Percentiles rank a stretch among this genome's conserved stretches.
Evolutionary conservation across 108 stramenopile genomes (phyloP).

Genomic region (Stephanodiscus triporus): DNA sequence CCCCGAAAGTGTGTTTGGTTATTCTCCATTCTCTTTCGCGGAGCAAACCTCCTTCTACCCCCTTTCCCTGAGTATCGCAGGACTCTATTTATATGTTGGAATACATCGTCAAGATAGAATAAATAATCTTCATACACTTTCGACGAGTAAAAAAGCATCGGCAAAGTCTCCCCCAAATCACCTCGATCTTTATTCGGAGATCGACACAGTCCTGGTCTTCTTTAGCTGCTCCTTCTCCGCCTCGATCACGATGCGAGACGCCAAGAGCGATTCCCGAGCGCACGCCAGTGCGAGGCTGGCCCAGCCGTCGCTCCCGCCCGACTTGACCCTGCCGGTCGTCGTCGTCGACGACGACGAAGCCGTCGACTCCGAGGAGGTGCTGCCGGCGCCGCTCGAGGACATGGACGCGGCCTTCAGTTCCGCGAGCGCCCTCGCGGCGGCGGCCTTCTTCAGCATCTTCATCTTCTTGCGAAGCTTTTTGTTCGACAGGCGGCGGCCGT

Average conservation of each 20-base stretch:
- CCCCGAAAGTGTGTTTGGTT: too few species aligned
- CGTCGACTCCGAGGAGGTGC: not conserved
- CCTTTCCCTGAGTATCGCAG: too few species aligned
- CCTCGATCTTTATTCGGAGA: not conserved
- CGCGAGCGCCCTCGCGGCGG: conserved; percentile 46
- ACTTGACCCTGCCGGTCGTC: not conserved
- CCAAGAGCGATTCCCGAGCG: not conserved
- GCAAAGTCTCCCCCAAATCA: too few species aligned
- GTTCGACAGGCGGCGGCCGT: conserved; percentile 64
- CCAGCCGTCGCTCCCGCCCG: not conserved
- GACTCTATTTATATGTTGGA: too few species aligned
- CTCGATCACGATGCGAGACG: not conserved
- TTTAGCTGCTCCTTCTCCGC: not conserved
- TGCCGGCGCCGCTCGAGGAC: not conserved
- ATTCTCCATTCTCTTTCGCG: too few species aligned
- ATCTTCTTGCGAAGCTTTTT: conserved; percentile 71
- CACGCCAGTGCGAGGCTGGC: not conserved
- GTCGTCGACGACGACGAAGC: not conserved
- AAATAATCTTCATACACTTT: too few species aligned
- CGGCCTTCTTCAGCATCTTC: conserved; percentile 76
- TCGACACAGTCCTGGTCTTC: not conserved
- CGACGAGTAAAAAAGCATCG: too few species aligned
- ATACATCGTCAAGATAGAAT: too few species aligned
- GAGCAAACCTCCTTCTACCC: too few species aligned
- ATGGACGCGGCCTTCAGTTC: not conserved